phyloP scores from a whole-genome alignment of 2,329 filamentous ascomycete species.

The Botrytis squamosa region DNA sequence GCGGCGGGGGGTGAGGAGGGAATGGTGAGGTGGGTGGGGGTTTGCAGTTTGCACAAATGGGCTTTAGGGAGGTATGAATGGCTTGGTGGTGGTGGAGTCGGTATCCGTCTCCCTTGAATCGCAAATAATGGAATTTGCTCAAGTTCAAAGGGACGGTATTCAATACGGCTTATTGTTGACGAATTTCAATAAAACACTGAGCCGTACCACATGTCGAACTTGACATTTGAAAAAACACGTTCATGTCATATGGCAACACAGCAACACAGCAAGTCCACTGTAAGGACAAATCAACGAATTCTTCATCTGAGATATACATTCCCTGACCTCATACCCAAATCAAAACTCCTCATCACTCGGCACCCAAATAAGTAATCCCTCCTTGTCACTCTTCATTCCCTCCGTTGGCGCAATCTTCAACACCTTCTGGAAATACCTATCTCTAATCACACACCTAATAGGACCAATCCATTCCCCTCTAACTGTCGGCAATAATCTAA shows the following conservation, averaged over 20 bases:
- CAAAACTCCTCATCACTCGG: constrained; percentile 41
- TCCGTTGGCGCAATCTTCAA: constrained; percentile 77
- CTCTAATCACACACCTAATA: constrained; percentile 68
- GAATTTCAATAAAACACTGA: background rate
- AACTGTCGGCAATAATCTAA: constrained; percentile 68
- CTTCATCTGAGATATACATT: background rate
- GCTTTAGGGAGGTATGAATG: background rate
- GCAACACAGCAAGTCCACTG: background rate
- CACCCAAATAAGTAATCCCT: constrained; percentile 63
- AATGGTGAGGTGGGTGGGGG: background rate
- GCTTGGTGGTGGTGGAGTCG: background rate
- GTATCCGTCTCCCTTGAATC: background rate
- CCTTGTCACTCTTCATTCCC: constrained; percentile 64
- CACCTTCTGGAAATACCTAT: constrained; percentile 91
- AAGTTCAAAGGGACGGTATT: background rate
- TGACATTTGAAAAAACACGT: background rate
- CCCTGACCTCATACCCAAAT: background rate
- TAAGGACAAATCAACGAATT: background rate
- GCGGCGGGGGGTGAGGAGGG: background rate
- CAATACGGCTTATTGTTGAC: background rate
- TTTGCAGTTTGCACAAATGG: background rate
- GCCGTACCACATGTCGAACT: background rate
- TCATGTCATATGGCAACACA: background rate
- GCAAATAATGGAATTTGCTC: background rate
- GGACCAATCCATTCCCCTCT: constrained; percentile 69